phyloP scores from a whole-genome alignment of 345 rosid species.

The Draba incana region DNA sequence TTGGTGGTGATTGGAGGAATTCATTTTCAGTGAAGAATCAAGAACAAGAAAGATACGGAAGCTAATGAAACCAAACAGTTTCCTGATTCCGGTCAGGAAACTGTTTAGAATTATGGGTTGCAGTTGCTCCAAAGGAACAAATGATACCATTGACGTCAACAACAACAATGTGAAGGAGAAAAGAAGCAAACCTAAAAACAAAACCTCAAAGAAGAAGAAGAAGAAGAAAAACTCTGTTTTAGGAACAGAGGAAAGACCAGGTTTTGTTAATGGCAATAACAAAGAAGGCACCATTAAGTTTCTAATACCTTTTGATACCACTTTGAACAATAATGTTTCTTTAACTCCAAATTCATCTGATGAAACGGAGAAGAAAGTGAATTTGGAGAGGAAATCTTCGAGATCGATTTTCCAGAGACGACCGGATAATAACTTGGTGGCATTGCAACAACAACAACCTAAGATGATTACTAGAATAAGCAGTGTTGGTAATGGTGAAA shows the following conservation, averaged over 20 bases:
- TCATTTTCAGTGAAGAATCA: not conserved
- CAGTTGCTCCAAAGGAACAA: constrained; percentile 74
- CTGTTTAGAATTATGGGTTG: constrained; percentile 71
- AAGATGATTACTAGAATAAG: constrained; percentile 46
- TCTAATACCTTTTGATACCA: constrained; percentile 45
- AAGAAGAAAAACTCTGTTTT: constrained; percentile 40
- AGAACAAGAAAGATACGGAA: constrained; percentile 23
- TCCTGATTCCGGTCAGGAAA: constrained; percentile 39
- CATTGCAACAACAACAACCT: constrained; percentile 34
- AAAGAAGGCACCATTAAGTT: constrained; percentile 48
- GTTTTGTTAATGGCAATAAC: constrained; percentile 33
- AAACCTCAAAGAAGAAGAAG: constrained; percentile 42
- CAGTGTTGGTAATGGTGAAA: constrained; percentile 63
- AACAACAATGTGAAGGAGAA: constrained; percentile 42
- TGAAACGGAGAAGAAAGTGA: constrained; percentile 46
- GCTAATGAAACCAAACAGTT: constrained; percentile 32
- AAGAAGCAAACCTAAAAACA: constrained; percentile 41
- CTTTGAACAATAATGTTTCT: constrained; percentile 17
- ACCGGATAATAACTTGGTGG: not conserved
- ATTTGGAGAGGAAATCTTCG: constrained; percentile 34
- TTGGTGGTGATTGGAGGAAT: constrained; percentile 10
- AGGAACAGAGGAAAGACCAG: constrained; percentile 42
- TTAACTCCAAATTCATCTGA: constrained; percentile 37
- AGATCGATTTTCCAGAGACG: constrained; percentile 44
- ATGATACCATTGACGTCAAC: constrained; percentile 34